Evolutionary conservation across 1,139 yeast genomes (phyloP).

Genomic region (Maudiozyma humilis): DNA sequence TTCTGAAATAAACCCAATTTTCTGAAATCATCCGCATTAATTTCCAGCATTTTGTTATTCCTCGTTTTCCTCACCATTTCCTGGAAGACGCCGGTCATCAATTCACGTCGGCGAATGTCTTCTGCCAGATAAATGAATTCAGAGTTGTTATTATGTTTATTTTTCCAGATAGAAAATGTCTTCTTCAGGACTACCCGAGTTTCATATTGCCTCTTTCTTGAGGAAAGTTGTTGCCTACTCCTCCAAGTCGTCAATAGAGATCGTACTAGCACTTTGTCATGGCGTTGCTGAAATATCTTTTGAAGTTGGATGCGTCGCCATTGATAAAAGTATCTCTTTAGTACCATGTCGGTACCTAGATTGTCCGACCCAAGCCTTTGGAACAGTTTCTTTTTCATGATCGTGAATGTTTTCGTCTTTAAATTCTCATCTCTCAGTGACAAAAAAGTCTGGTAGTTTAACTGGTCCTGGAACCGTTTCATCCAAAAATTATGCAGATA

Average conservation of each 20-base stretch:
- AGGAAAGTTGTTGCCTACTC: background rate
- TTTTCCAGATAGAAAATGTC: constrained; percentile 1
- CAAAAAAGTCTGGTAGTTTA: constrained; percentile 13
- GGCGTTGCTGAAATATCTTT: background rate
- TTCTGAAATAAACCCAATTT: constrained; percentile 6
- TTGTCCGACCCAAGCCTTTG: constrained; percentile 9
- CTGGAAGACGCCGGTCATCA: background rate
- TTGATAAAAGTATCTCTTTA: background rate
- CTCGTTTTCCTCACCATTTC: too few relatives aligned
- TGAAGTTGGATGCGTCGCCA: constrained; percentile 9
- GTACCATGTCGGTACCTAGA: constrained; percentile 5
- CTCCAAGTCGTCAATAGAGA: background rate
- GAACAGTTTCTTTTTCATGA: constrained; percentile 15
- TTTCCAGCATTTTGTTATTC: background rate
- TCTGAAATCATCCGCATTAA: constrained; percentile 9
- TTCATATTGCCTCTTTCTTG: background rate
- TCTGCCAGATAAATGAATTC: background rate
- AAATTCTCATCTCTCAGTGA: constrained; percentile 5
- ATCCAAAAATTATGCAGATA: constrained; percentile 23
- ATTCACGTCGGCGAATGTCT: too few relatives aligned
- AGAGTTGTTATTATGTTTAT: background rate
- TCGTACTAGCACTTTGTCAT: background rate
- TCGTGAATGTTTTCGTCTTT: constrained; percentile 5
- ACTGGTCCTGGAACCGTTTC: constrained; percentile 17
- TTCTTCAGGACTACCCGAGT: background rate